Base-by-base conservation (phyloP, 2,329 filamentous ascomycete species). In the Clarireedia monteithiana region DNA sequence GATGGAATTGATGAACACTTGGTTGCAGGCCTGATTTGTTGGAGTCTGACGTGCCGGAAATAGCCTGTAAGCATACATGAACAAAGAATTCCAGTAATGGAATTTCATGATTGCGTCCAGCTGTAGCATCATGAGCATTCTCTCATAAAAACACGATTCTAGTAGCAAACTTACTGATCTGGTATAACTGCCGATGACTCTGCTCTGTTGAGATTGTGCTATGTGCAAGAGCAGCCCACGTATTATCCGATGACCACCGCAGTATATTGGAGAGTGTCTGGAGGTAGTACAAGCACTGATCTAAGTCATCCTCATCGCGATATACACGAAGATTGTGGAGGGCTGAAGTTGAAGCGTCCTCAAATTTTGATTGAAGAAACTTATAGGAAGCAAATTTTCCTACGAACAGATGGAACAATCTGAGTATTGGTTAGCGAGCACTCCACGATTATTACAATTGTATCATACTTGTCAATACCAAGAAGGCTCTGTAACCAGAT, bases 241-340 rank as follows among this genome's bases (percentile, higher is more conserved):
- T 83, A 51, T 80, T 78, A 47, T 87, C 83, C 20, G 79, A 86
- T 56, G 83, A 81, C 70, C 82, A 84, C 26, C 80, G 77, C 15
- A 96, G 73, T 26, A 95, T 78, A 61, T 89, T 87, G 5, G 84
- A 84, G 1, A 96, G 70, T 2, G 87, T 86, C 51, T 82, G 82
- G 20, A 96, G 72, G 64, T 92, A 86, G 69, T 96, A 95, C 2
- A 89, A 73, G 59, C 85, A 89, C 56, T 91, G 79, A 59, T 88
- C 86, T 6, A 91, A 76, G 62, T 95, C 88, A 60, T 90, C 83
- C 6, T 83, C 77, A 46, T 77, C 74, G 3, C 71, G 73, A 57
- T 81, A 77, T 36, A 66, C 64, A 34, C 66, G 69, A 49, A 58
- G 56, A 50, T 58, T 57, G 20, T 61, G 62, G 57, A 62, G 57